Evolutionary conservation across 2,329 filamentous ascomycete genomes (phyloP), one percentile per base, ranked within the genome.

Genomic region (Aspergillus persii): DNA sequence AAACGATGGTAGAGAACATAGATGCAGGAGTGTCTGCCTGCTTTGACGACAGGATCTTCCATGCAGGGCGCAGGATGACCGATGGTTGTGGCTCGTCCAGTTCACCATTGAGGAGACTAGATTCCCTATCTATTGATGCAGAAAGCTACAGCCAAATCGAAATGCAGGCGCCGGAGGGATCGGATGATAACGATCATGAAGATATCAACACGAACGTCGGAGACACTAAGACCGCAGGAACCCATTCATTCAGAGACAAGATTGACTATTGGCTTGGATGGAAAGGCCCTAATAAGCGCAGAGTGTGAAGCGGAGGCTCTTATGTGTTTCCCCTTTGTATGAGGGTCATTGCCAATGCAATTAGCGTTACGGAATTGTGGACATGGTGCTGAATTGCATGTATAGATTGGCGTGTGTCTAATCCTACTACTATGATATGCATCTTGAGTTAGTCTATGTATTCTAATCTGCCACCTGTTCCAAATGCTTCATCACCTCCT

Each of bases 401-500:
- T 5, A 36, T 41, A 11, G 5, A 41, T 41, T 15, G 5, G 36
- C 12, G 12, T 41, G 12, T n/a, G 15, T 41, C 11, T n/a, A n/a
- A 41, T 47, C n/a, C 44, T 23, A 23, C 44, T 26, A 11, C 3
- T 11, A 11, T 47, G 7, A 26, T 11, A 26, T 47, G 44, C 41
- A 46, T 8, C 26, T n/a, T 5, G 8, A 36, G n/a, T 41, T 26
- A 23, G 7, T 46, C 18, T 52, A 53, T 51, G 47, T 55, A 15
- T 33, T 39, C 53, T 58, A 49, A 11, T 26, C 9, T 50, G 23
- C 18, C 4, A 11, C 50, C 31, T 4, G 18, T 52, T 65, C 61
- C 12, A 71, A 65, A 53, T 64, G 66, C 18, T 71, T 70, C 69
- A 90, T 81, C 18, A 92, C 73, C 52, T 79, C 76, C 54, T 86